These are phyloP conservation scores for Calamus simplicifolius DNA, from an alignment of 176 grass and related monocot genomes.

Conservation along the genomic window DNA sequence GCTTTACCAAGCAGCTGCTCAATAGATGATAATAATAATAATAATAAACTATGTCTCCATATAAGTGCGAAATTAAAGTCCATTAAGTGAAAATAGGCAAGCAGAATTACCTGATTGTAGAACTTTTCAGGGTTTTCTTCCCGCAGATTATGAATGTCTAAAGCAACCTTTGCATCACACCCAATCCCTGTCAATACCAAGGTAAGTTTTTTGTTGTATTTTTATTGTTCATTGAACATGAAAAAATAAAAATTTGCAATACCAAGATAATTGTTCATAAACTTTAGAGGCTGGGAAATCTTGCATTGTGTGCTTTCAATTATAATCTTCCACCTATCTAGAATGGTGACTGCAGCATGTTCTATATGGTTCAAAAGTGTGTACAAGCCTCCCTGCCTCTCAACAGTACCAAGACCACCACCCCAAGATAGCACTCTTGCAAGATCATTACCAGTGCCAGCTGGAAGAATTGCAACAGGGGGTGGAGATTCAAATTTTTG, in stretches of 20 bases:
- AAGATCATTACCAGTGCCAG: slow-evolving; percentile 86
- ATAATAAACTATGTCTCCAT: background rate
- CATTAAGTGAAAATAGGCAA: no score
- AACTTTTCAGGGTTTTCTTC: slow-evolving; percentile 98
- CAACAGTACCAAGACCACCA: slow-evolving; percentile 60
- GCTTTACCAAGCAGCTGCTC: no score
- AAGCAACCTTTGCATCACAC: slow-evolving; percentile 97
- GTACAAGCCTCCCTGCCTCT: slow-evolving; percentile 54
- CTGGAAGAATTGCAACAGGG: slow-evolving; percentile 76
- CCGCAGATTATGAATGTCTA: slow-evolving; percentile 91
- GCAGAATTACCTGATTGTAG: slow-evolving; percentile 62
- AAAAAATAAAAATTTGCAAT: background rate
- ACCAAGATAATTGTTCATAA: slow-evolving; percentile 86
- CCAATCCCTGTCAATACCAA: slow-evolving; percentile 58
- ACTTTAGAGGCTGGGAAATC: slow-evolving; percentile 38
- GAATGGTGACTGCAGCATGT: slow-evolving; percentile 59
- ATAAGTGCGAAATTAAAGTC: background rate
- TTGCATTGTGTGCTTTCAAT: slow-evolving; percentile 45
- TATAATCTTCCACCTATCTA: slow-evolving; percentile 69
- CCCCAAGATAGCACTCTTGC: slow-evolving; percentile 69
- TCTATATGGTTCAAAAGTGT: slow-evolving; percentile 58
- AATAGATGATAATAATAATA: no score
- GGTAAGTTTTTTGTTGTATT: background rate
- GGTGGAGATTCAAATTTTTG: slow-evolving; percentile 72
- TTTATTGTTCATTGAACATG: no score